A percentile compares a stretch with the other conserved stretches of the same genome.
Evolutionary conservation across 2,329 filamentous ascomycete genomes (phyloP).

Genomic region (Ophiostoma australiae): DNA sequence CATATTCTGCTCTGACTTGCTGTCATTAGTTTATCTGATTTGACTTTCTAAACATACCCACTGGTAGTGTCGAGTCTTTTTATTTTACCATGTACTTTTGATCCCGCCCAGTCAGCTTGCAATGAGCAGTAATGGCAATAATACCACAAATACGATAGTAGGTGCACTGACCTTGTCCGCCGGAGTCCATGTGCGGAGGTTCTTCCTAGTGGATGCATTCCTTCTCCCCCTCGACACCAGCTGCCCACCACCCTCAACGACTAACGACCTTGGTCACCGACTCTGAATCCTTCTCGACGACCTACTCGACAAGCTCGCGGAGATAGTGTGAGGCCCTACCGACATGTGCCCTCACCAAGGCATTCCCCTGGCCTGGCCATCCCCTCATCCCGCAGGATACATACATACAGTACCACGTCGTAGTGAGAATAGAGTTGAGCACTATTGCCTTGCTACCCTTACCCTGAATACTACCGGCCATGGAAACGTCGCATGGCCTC

Average conservation of each 20-base stretch:
- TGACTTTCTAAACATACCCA: background rate
- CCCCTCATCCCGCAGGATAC: background rate
- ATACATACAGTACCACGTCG: background rate
- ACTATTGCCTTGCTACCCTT: background rate
- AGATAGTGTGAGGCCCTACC: background rate
- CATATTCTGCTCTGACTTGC: background rate
- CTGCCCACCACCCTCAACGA: background rate
- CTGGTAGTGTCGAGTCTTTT: too few relatives aligned
- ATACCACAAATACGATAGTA: too few relatives aligned
- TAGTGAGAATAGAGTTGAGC: background rate
- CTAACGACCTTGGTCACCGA: background rate
- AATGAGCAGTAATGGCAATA: background rate
- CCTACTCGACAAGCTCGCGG: background rate
- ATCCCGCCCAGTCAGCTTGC: background rate
- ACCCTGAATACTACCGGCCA: conserved; percentile 5
- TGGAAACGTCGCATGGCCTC: conserved; percentile 1
- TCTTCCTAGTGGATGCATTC: background rate
- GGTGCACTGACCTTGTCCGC: background rate
- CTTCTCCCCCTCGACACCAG: background rate
- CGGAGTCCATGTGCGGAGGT: background rate
- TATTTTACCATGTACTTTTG: too few relatives aligned
- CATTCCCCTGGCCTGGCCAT: background rate
- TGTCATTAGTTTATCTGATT: background rate
- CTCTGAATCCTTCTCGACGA: background rate
- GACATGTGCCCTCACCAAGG: background rate